A percentile compares a stretch with the other conserved stretches of the same genome.
phyloP scores from a whole-genome alignment of 441 rosid genomes.

The Raphanus hybrid region DNA sequence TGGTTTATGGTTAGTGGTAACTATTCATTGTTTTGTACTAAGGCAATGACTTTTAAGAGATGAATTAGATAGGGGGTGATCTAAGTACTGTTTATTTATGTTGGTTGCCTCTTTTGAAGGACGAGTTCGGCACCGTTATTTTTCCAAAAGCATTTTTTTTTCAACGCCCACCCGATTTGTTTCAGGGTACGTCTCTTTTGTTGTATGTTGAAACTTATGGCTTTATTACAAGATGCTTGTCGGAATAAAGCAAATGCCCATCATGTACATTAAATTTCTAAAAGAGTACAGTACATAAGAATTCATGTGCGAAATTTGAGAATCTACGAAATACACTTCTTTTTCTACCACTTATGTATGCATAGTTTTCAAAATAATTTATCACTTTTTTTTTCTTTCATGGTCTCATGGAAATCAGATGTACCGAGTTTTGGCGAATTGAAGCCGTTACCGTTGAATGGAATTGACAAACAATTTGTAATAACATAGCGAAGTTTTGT shows the following conservation, averaged over 20 bases:
- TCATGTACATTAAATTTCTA: not conserved
- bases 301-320: not conserved
- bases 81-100: conserved; percentile 1
- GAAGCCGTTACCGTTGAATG: not conserved
- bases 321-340: not conserved
- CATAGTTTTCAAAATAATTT: not conserved
- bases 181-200: conserved; percentile 4
- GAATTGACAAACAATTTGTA: too few relatives aligned
- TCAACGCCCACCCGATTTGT: not conserved
- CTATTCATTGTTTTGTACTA: not conserved
- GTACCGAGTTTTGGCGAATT: not conserved
- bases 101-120: not conserved
- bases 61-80: not conserved
- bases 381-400: not conserved
- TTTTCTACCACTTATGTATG: not conserved
- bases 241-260: not conserved
- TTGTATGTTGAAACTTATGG: not conserved
- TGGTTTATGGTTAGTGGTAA: not conserved
- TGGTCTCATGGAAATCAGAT: not conserved
- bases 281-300: not conserved
- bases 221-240: not conserved
- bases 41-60: not conserved
- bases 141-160: not conserved
- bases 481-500: not conserved
- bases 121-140: not conserved